Conservation (phyloP, 192 early-diverging fungal genomes). For the Lobosporangium transversale region DNA sequence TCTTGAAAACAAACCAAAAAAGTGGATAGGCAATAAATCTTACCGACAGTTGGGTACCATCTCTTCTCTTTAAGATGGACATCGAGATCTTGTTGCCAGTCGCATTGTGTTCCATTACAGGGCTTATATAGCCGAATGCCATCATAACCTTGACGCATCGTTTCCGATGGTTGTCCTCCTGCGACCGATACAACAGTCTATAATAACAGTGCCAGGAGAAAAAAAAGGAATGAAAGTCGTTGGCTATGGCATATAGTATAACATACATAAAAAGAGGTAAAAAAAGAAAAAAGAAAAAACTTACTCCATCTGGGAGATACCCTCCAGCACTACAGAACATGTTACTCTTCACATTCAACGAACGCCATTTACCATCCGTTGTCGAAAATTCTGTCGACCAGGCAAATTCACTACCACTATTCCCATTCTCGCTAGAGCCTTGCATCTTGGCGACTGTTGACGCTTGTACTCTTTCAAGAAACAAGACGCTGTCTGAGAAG, state of each 20-base stretch:
- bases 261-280: not conserved
- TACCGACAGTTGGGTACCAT: slow-evolving; percentile 63
- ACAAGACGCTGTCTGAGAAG: slow-evolving; percentile 39
- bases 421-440: slow-evolving; percentile 32
- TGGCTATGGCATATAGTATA: not conserved
- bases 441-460: slow-evolving; percentile 22
- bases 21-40: too few relatives aligned
- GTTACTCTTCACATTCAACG: slow-evolving; percentile 37
- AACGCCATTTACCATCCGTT: slow-evolving; percentile 27
- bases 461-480: slow-evolving; percentile 38
- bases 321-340: slow-evolving; percentile 53
- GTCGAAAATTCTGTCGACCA: slow-evolving; percentile 50
- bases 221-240: not conserved
- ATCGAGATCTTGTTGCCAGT: slow-evolving; percentile 55
- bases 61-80: slow-evolving; percentile 55
- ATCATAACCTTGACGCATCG: slow-evolving; percentile 38
- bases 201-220: too few relatives aligned
- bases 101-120: slow-evolving; percentile 53
- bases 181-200: slow-evolving; percentile 37
- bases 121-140: slow-evolving; percentile 57
- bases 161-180: slow-evolving; percentile 35
- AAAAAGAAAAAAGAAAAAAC: slow-evolving; percentile 5
- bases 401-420: slow-evolving; percentile 26
- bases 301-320: slow-evolving; percentile 48
- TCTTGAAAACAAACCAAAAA: too few relatives aligned